Evolutionary conservation across 306 rosid genomes (phyloP).

Genomic region (Arachis stenosperma): DNA sequence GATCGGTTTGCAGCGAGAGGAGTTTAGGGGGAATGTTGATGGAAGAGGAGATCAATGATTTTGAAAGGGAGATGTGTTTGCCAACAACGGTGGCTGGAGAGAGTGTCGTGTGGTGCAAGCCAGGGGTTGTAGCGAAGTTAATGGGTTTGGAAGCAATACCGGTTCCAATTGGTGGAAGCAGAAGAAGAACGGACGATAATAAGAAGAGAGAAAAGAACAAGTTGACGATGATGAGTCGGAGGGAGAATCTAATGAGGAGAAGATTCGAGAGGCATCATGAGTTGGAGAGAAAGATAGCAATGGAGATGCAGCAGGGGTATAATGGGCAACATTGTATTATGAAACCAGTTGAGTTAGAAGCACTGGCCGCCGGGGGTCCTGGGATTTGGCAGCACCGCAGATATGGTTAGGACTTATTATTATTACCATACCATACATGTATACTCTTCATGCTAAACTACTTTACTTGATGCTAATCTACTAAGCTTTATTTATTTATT

Average conservation of each 20-base stretch:
- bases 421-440: neutral
- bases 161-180: slow-evolving; percentile 42
- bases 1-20: slow-evolving; percentile 60
- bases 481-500: neutral
- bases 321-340: slow-evolving; percentile 50
- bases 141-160: slow-evolving; percentile 97
- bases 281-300: slow-evolving; percentile 55
- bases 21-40: slow-evolving; percentile 40
- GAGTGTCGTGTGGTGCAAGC: slow-evolving; percentile 84
- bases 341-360: slow-evolving; percentile 51
- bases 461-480: neutral
- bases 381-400: slow-evolving; percentile 32
- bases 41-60: slow-evolving; percentile 20
- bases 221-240: slow-evolving; percentile 39
- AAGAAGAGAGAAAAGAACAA: slow-evolving; percentile 25
- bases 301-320: slow-evolving; percentile 54
- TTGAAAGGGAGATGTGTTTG: slow-evolving; percentile 41
- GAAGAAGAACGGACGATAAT: slow-evolving; percentile 37
- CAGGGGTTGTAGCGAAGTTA: slow-evolving; percentile 86
- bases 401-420: slow-evolving; percentile 33
- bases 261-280: slow-evolving; percentile 60
- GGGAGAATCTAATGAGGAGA: slow-evolving; percentile 49
- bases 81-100: slow-evolving; percentile 70
- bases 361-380: slow-evolving; percentile 41
- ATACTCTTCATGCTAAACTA: neutral